phyloP scores from a whole-genome alignment of 768 basidiomycete genomes.

The Exidia glandulosa region DNA sequence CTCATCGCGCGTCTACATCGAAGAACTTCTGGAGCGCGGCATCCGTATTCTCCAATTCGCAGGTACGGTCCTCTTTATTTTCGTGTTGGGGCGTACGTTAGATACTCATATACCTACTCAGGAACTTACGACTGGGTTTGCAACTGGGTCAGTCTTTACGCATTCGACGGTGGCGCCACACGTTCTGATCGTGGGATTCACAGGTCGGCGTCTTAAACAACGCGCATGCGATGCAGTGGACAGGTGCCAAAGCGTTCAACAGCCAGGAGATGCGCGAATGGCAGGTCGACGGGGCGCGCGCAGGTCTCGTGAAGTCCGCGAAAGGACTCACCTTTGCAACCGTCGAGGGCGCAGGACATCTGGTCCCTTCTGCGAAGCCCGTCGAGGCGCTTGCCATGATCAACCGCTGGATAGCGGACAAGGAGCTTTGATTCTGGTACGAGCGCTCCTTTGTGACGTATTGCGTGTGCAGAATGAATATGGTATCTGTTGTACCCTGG shows the following conservation, averaged over 20 bases:
- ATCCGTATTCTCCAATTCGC: constrained; percentile 64
- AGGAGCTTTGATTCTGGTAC: no score
- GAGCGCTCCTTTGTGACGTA: no score
- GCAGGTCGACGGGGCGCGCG: constrained; percentile 22
- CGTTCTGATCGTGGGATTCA: neutral
- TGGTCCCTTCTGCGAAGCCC: constrained; percentile 13
- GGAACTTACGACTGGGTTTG: neutral
- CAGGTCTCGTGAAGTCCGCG: constrained; percentile 22
- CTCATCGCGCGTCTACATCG: constrained; percentile 33
- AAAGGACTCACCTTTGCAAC: constrained; percentile 18
- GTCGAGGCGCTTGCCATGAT: no score
- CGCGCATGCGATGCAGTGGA: constrained; percentile 16
- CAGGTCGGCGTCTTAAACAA: neutral
- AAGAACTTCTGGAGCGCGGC: constrained; percentile 61
- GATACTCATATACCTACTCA: neutral
- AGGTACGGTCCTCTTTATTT: constrained; percentile 20
- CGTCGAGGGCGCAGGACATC: constrained; percentile 20
- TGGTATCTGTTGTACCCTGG: no score
- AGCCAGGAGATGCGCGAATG: constrained; percentile 18
- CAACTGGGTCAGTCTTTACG: neutral
- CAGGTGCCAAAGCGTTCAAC: constrained; percentile 19
- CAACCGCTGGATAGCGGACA: no score
- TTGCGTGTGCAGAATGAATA: no score
- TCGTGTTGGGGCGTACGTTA: neutral
- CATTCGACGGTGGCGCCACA: neutral